A percentile compares a stretch with the other conserved stretches of the same genome.
Conservation (phyloP, 2,329 filamentous ascomycete species). For the Clathrospora elynae region DNA sequence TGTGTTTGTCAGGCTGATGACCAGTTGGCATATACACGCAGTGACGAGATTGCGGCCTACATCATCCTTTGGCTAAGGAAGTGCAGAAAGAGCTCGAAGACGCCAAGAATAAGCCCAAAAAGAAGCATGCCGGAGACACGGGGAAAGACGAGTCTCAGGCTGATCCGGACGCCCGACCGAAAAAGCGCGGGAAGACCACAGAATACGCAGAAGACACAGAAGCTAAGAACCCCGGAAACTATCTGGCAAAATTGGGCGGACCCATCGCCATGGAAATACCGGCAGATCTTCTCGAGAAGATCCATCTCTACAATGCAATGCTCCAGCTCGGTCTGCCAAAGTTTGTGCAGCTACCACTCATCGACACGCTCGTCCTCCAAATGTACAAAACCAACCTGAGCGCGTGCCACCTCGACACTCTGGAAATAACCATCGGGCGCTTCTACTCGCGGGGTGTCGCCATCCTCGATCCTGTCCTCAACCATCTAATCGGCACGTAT, state of each 20-base stretch:
- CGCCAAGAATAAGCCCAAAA: background rate
- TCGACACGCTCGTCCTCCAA: conserved; percentile 18
- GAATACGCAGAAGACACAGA: background rate
- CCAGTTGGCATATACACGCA: conserved; percentile 18
- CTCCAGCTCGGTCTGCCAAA: conserved; percentile 23
- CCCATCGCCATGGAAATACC: conserved; percentile 13
- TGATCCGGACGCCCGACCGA: background rate
- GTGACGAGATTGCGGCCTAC: conserved; percentile 10
- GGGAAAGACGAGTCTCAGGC: background rate
- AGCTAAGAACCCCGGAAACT: background rate
- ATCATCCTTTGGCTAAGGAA: conserved; percentile 25
- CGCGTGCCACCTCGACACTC: conserved; percentile 17
- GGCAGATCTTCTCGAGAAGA: conserved; percentile 16
- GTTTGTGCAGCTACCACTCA: conserved; percentile 16
- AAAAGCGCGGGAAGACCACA: background rate
- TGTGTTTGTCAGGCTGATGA: background rate
- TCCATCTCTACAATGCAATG: conserved; percentile 30
- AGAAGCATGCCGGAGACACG: background rate
- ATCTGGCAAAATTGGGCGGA: background rate
- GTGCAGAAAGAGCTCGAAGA: conserved; percentile 4
- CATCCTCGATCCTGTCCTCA: conserved; percentile 28
- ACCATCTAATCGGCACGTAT: conserved; percentile 25
- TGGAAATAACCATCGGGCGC: conserved; percentile 26
- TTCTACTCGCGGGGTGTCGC: conserved; percentile 19
- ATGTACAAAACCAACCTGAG: conserved; percentile 18